Evolutionary conservation across 1,284 basidiomycete genomes (phyloP).

Genomic region (Athelia sp.): DNA sequence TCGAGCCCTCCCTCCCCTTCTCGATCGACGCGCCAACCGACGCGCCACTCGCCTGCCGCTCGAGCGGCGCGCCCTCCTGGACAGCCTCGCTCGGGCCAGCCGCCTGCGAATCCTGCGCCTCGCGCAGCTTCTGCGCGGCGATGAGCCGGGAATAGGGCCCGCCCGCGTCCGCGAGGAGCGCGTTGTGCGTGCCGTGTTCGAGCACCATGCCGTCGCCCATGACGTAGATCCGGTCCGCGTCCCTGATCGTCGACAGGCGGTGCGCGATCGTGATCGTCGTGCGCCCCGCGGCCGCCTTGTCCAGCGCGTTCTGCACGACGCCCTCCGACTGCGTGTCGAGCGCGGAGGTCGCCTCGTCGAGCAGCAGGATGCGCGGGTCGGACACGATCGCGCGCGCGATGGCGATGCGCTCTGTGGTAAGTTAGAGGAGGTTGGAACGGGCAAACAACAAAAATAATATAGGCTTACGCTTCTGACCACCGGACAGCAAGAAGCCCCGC

Average conservation of each 20-base stretch:
- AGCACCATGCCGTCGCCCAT: constrained; percentile 83
- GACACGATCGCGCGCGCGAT: constrained; percentile 96
- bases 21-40: constrained; percentile 67
- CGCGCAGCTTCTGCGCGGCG: constrained; percentile 75
- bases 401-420: constrained; percentile 61
- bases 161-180: constrained; percentile 60
- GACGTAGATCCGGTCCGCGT: constrained; percentile 83
- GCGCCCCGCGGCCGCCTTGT: constrained; percentile 81
- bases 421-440: too few species aligned
- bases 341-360: constrained; percentile 88
- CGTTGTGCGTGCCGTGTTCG: constrained; percentile 81
- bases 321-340: constrained; percentile 90
- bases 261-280: constrained; percentile 80
- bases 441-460: too few species aligned
- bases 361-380: constrained; percentile 77
- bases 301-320: constrained; percentile 92
- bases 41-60: constrained; percentile 59
- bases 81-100: constrained; percentile 29
- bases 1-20: constrained; percentile 27
- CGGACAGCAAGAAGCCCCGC: constrained; percentile 64
- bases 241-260: constrained; percentile 76
- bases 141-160: constrained; percentile 79
- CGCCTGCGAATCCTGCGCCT: constrained; percentile 21
- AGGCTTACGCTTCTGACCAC: constrained; percentile 77
- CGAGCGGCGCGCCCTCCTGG: constrained; percentile 59